Evolutionary conservation across 2,329 filamentous ascomycete genomes (phyloP).

Genomic region (Neopestalotiopsis sp.): DNA sequence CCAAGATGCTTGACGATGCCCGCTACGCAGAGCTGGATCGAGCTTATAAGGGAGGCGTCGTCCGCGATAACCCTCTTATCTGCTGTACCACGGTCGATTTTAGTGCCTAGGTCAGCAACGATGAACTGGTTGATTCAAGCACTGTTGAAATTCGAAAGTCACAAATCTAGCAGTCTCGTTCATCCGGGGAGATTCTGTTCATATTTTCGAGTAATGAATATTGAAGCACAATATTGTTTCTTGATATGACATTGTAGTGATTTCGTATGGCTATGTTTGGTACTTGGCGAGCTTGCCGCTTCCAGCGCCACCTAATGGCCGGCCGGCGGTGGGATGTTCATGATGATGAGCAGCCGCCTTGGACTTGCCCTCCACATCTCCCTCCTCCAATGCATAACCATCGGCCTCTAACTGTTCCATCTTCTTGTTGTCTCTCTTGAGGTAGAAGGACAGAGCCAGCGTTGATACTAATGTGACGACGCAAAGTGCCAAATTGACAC

Average conservation of each 20-base stretch:
- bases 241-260: background rate
- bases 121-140: too few relatives aligned
- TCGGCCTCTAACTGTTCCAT: constrained; percentile 16
- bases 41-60: background rate
- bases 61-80: background rate
- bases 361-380: constrained; percentile 17
- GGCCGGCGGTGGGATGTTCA: constrained; percentile 33
- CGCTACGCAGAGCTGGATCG: constrained; percentile 4
- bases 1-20: constrained; percentile 3
- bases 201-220: too few relatives aligned
- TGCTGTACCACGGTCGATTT: background rate
- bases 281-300: constrained; percentile 16
- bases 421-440: constrained; percentile 24
- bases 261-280: background rate
- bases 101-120: too few relatives aligned
- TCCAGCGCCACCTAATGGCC: constrained; percentile 23
- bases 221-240: too few relatives aligned
- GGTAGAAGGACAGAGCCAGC: constrained; percentile 17
- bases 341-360: constrained; percentile 35
- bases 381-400: constrained; percentile 21
- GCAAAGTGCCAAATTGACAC: constrained; percentile 29
- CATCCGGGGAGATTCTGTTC: too few relatives aligned
- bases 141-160: too few relatives aligned
- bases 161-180: too few relatives aligned
- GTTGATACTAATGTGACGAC: constrained; percentile 47